Evolutionary conservation across 441 rosid genomes (phyloP).

Genomic region (Erodium moschatum): DNA sequence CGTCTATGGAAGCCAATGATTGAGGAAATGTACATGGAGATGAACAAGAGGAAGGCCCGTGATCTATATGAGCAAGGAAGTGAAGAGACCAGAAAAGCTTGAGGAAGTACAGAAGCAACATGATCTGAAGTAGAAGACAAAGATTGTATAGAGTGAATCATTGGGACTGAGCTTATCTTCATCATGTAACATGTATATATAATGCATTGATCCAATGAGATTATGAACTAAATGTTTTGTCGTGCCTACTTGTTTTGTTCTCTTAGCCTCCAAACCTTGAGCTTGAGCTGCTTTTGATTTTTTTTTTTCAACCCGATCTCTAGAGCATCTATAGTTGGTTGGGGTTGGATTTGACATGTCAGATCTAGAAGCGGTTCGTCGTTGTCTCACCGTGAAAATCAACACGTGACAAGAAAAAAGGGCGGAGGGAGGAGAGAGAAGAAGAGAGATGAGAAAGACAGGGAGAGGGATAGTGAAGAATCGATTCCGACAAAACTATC

Average conservation of each 20-base stretch:
- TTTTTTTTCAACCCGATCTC: no score
- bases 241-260: no score
- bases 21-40: constrained; percentile 1
- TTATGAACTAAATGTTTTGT: neutral
- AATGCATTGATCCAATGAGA: neutral
- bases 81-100: neutral
- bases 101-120: neutral
- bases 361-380: no score
- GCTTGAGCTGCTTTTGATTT: no score
- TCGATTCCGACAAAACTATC: no score
- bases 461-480: no score
- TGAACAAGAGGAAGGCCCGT: constrained; percentile 1
- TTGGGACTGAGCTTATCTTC: neutral
- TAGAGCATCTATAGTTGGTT: no score
- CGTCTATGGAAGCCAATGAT: constrained; percentile 8
- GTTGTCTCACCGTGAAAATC: no score
- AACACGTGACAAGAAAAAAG: no score
- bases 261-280: neutral
- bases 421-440: no score
- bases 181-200: neutral
- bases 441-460: no score
- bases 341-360: no score
- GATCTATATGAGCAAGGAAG: neutral
- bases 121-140: neutral
- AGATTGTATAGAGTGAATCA: neutral